Evolutionary conservation across 192 early-diverging fungal genomes (phyloP).

Genomic region (Entomortierella chlamydospora): DNA sequence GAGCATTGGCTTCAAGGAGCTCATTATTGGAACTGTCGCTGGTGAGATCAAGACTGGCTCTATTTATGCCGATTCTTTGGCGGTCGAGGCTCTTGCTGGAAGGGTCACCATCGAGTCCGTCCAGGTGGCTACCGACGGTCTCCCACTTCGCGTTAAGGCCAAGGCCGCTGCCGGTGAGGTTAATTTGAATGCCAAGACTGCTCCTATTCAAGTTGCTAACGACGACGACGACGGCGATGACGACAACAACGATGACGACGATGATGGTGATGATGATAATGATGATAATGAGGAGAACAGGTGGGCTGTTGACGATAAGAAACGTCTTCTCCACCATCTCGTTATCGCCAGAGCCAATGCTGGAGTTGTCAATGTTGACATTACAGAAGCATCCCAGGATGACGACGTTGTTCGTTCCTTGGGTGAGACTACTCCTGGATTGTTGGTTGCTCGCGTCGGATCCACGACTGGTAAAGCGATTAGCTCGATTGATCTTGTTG

Average conservation of each 20-base stretch:
- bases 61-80: constrained; percentile 17
- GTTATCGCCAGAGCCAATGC: not conserved
- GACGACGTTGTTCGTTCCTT: not conserved
- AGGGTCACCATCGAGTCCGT: constrained; percentile 10
- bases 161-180: not conserved
- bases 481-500: constrained; percentile 5
- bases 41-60: constrained; percentile 24
- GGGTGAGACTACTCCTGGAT: constrained; percentile 9
- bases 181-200: constrained; percentile 6
- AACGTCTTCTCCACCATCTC: not conserved
- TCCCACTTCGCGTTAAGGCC: not conserved
- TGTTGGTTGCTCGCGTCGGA: constrained; percentile 5
- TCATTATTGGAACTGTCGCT: constrained; percentile 6
- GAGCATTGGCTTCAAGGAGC: not conserved
- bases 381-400: not conserved
- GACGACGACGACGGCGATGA: constrained; percentile 16
- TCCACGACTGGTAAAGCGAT: not conserved
- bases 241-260: not conserved
- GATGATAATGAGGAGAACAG: not conserved
- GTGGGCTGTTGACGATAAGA: not conserved
- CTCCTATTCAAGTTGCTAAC: constrained; percentile 1
- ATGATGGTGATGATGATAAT: not conserved
- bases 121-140: constrained; percentile 1
- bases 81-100: constrained; percentile 6
- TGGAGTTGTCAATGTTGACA: constrained; percentile 11